phyloP scores from a whole-genome alignment of 1,284 basidiomycete genomes.

The Malassezia obtusa region DNA sequence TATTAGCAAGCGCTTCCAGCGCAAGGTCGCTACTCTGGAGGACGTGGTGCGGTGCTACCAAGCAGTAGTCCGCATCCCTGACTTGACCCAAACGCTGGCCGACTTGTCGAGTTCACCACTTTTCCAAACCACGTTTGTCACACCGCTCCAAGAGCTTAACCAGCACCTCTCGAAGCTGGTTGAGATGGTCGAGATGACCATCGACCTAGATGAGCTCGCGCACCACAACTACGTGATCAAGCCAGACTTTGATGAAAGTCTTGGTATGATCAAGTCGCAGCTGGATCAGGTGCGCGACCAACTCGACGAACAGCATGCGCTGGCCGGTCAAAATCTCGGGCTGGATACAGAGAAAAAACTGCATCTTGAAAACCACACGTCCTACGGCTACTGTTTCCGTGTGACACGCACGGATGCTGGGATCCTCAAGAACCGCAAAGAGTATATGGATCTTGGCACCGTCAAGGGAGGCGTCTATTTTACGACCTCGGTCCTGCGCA shows the following conservation, averaged over 20 bases:
- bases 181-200: conserved; percentile 90
- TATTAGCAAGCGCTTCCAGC: conserved; percentile 84
- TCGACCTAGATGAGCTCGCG: conserved; percentile 75
- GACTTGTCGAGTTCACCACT: conserved; percentile 49
- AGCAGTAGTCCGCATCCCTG: conserved; percentile 58
- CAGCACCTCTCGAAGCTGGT: conserved; percentile 55
- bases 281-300: conserved; percentile 65
- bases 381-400: conserved; percentile 87
- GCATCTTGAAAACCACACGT: conserved; percentile 82
- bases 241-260: conserved; percentile 71
- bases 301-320: conserved; percentile 71
- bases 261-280: conserved; percentile 63
- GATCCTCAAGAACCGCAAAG: conserved; percentile 59
- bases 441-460: conserved; percentile 75
- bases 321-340: conserved; percentile 63
- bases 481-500: conserved; percentile 69
- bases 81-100: conserved; percentile 57
- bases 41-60: conserved; percentile 96
- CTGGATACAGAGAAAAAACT: conserved; percentile 92
- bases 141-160: conserved; percentile 21
- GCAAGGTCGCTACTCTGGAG: conserved; percentile 71
- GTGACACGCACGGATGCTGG: conserved; percentile 70
- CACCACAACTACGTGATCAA: conserved; percentile 86
- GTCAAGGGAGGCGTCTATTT: conserved; percentile 83
- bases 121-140: conserved; percentile 28